Evolutionary conservation across 352 stramenopile genomes (phyloP).

Genomic region (Lagenidium giganteum): DNA sequence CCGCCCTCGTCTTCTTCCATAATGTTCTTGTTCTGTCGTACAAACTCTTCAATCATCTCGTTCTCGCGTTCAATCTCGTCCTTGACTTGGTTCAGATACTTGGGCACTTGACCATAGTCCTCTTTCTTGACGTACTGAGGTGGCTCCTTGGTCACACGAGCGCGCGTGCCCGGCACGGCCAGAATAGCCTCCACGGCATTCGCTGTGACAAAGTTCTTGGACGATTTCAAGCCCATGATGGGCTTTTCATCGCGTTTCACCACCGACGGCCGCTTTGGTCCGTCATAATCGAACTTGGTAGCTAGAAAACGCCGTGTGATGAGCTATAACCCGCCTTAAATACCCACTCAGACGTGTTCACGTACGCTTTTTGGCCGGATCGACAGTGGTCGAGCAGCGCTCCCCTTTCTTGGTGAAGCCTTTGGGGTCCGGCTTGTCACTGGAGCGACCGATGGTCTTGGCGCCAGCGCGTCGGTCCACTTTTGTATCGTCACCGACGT

Average conservation of each 20-base stretch:
- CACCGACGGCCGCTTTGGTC: slow-evolving; percentile 57
- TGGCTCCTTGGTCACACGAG: slow-evolving; percentile 47
- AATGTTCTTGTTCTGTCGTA: slow-evolving; percentile 85
- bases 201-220: slow-evolving; percentile 91
- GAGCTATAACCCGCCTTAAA: slow-evolving; percentile 18
- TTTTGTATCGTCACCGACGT: slow-evolving; percentile 41
- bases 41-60: slow-evolving; percentile 89
- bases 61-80: slow-evolving; percentile 92
- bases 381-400: slow-evolving; percentile 35
- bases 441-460: slow-evolving; percentile 55
- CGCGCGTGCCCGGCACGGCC: slow-evolving; percentile 55
- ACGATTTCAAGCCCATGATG: slow-evolving; percentile 88
- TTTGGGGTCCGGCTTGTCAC: slow-evolving; percentile 62
- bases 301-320: slow-evolving; percentile 31
- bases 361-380: slow-evolving; percentile 47
- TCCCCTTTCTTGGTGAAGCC: slow-evolving; percentile 70
- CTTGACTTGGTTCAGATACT: slow-evolving; percentile 90
- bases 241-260: slow-evolving; percentile 86
- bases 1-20: slow-evolving; percentile 66
- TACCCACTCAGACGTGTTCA: slow-evolving; percentile 19
- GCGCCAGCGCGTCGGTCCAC: slow-evolving; percentile 46
- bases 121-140: slow-evolving; percentile 86
- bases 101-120: slow-evolving; percentile 90
- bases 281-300: slow-evolving; percentile 65
- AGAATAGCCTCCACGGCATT: slow-evolving; percentile 93